Evolutionary conservation across 495 filamentous ascomycete species (phyloP).

Genomic region (Penicillium chermesinum): DNA sequence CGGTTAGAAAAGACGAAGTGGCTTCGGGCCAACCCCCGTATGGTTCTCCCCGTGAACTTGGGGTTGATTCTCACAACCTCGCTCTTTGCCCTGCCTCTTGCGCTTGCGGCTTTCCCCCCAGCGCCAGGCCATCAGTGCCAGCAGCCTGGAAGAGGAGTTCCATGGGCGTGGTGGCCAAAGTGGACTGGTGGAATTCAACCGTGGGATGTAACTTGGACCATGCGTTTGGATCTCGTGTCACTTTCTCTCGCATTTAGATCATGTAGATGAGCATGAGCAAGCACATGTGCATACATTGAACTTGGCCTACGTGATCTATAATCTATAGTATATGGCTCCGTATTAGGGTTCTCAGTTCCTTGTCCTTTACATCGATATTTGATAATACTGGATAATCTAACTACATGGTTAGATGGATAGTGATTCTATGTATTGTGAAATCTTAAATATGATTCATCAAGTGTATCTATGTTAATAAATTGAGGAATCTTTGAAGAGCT

Average conservation of each 20-base stretch:
- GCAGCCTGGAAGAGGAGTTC: constrained; percentile 76
- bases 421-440: no score
- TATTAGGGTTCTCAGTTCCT: no score
- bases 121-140: constrained; percentile 69
- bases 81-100: constrained; percentile 69
- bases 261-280: constrained; percentile 3
- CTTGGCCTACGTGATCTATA: not conserved
- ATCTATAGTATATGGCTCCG: no score
- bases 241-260: constrained; percentile 9
- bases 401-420: no score
- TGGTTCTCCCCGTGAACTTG: constrained; percentile 74
- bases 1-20: constrained; percentile 70
- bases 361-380: no score
- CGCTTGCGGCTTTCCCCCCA: constrained; percentile 90
- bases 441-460: no score
- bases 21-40: constrained; percentile 65
- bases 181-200: constrained; percentile 83
- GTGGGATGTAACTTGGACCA: constrained; percentile 61
- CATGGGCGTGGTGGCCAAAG: constrained; percentile 65
- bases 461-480: no score
- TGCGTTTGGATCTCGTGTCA: constrained; percentile 4
- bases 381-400: no score
- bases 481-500: no score
- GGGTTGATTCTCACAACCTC: constrained; percentile 75
- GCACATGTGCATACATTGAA: constrained; percentile 1